Conservation (phyloP, 2,329 filamentous ascomycete genomes). For the Sporothrix humicola region DNA sequence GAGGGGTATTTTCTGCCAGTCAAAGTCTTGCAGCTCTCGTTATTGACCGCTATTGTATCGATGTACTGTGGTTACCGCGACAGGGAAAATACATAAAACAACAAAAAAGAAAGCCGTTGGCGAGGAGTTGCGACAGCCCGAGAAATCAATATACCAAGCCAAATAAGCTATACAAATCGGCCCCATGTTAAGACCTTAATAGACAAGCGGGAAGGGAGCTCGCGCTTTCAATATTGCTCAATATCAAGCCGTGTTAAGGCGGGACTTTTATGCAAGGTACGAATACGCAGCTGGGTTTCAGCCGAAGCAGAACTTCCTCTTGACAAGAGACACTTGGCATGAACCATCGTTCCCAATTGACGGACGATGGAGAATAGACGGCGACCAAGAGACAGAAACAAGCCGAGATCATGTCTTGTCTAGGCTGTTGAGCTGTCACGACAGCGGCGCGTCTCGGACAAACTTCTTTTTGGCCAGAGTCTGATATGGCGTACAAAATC, state of each 20-base stretch:
- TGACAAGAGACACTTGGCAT: not conserved
- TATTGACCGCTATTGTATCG: not conserved
- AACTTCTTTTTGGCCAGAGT: not conserved
- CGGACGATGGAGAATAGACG: not conserved
- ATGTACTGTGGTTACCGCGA: not conserved
- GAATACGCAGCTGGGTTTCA: not conserved
- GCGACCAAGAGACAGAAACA: not conserved
- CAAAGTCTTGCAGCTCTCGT: not conserved
- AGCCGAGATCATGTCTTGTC: not conserved
- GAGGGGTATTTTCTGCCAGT: too few relatives aligned
- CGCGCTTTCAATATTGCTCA: not conserved
- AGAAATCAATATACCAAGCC: not conserved
- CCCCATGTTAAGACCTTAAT: not conserved
- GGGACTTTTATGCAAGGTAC: conserved; percentile 27
- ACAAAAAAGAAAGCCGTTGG: not conserved
- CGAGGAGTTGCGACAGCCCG: not conserved
- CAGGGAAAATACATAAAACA: too few relatives aligned
- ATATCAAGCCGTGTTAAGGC: conserved; percentile 23
- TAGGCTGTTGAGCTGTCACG: conserved; percentile 12
- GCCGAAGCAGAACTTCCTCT: not conserved
- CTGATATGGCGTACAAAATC: not conserved
- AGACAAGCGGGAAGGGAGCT: conserved; percentile 6
- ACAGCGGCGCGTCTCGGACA: conserved; percentile 14
- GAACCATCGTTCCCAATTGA: not conserved
- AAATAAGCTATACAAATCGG: not conserved